Conservation (phyloP, 2,329 filamentous ascomycete species). For the Trichoderma citrinoviride region DNA sequence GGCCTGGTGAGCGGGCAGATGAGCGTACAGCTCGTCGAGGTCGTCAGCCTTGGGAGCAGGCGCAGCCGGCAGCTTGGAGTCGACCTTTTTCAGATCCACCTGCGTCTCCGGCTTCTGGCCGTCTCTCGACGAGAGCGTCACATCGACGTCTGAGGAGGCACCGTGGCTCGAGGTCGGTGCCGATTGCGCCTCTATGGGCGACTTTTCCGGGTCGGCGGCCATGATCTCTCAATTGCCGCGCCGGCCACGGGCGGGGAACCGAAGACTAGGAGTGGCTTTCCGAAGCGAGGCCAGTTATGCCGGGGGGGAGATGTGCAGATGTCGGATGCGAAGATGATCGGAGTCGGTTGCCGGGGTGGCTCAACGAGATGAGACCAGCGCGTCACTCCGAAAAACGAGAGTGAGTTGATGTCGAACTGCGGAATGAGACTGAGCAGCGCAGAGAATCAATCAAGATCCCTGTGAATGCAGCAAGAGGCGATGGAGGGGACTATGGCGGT, state of each 20-base stretch:
- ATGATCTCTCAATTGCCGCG: slow-evolving; percentile 16
- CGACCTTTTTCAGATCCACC: slow-evolving; percentile 14
- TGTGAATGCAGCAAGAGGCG: background rate
- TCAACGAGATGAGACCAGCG: slow-evolving; percentile 6
- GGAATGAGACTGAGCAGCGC: background rate
- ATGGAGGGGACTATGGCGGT: background rate
- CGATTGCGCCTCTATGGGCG: background rate
- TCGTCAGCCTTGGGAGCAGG: slow-evolving; percentile 33
- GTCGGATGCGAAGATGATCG: background rate
- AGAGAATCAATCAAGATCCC: background rate
- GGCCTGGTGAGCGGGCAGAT: slow-evolving; percentile 65
- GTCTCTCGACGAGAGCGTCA: background rate
- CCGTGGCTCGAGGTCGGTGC: slow-evolving; percentile 15
- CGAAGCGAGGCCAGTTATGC: background rate
- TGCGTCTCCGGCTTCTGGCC: background rate
- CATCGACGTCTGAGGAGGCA: slow-evolving; percentile 17
- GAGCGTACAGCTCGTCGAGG: slow-evolving; percentile 53
- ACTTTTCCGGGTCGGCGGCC: slow-evolving; percentile 17
- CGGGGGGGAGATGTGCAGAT: background rate
- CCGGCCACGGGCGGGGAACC: slow-evolving; percentile 6
- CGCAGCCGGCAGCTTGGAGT: slow-evolving; percentile 14
- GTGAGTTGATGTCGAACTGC: background rate
- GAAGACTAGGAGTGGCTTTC: background rate
- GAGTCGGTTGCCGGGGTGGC: background rate
- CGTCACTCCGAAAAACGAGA: slow-evolving; percentile 6